phyloP scores from a whole-genome alignment of 2,329 filamentous ascomycete species.

The Pestalotiopsis sp. region DNA sequence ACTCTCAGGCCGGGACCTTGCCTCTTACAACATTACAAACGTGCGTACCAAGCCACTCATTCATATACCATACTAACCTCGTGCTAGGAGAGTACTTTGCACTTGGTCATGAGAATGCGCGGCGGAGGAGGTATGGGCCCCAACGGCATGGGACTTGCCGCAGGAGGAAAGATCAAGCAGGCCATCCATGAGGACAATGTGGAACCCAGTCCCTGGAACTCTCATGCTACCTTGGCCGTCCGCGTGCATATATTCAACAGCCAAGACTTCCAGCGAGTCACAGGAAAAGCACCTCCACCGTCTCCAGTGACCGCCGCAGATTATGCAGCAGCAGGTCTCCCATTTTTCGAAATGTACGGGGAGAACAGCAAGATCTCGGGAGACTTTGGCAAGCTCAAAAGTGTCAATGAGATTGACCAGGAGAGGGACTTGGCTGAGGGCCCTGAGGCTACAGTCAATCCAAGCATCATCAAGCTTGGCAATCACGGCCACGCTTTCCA shows the following conservation, averaged over 20 bases:
- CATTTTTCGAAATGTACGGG: slow-evolving; percentile 3
- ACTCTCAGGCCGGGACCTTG: neutral
- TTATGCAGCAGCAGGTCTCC: slow-evolving; percentile 1
- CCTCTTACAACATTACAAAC: neutral
- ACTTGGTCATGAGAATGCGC: neutral
- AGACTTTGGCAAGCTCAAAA: neutral
- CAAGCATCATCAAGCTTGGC: neutral
- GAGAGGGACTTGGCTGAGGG: neutral
- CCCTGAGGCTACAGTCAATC: slow-evolving; percentile 15
- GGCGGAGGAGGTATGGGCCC: neutral
- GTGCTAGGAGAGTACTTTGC: neutral
- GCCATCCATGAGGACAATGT: slow-evolving; percentile 7
- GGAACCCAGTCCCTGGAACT: slow-evolving; percentile 9
- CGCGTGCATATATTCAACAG: slow-evolving; percentile 41
- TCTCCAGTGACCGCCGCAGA: slow-evolving; percentile 31
- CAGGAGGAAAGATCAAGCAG: slow-evolving; percentile 22
- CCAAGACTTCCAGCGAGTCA: slow-evolving; percentile 34
- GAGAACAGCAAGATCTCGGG: slow-evolving; percentile 5
- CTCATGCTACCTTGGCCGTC: slow-evolving; percentile 19
- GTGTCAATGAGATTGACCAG: slow-evolving; percentile 6
- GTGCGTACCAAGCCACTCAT: neutral
- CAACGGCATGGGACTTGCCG: slow-evolving; percentile 17
- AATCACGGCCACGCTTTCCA: too few relatives aligned
- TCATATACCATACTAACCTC: neutral
- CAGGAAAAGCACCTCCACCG: slow-evolving; percentile 34